Evolutionary conservation across 2,329 filamentous ascomycete genomes (phyloP).

Genomic region (Arthrobotrys pseudoclavata): DNA sequence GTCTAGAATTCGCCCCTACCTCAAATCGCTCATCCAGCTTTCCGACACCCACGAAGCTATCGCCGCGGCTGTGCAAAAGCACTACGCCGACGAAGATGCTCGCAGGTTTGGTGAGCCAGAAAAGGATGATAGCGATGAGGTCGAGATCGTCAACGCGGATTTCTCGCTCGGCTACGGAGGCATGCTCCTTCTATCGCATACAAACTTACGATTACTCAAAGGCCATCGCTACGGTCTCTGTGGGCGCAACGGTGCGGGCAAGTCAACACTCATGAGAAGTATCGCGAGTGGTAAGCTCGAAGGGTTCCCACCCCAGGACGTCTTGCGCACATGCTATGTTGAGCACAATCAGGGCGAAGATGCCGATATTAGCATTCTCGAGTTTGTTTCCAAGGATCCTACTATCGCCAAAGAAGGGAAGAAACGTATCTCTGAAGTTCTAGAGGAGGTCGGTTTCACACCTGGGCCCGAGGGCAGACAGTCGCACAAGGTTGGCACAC

Average conservation of each 20-base stretch:
- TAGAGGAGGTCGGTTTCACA: constrained; percentile 94
- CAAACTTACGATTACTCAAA: constrained; percentile 92
- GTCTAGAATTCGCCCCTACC: constrained; percentile 78
- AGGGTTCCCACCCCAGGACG: constrained; percentile 92
- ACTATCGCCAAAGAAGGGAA: constrained; percentile 64
- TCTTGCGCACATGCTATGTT: constrained; percentile 95
- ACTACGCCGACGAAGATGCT: constrained; percentile 85
- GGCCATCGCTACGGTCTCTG: constrained; percentile 97
- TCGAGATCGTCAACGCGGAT: constrained; percentile 96
- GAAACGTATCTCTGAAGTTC: constrained; percentile 84
- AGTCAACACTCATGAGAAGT: constrained; percentile 98
- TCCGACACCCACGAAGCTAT: constrained; percentile 73
- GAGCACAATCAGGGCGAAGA: constrained; percentile 99
- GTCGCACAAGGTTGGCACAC: constrained; percentile 87
- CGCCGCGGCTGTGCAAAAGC: constrained; percentile 79
- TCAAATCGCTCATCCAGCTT: constrained; percentile 77
- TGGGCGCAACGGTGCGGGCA: constrained; percentile 95
- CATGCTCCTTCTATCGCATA: constrained; percentile 96
- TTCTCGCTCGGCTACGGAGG: constrained; percentile 98
- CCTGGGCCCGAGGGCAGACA: constrained; percentile 78
- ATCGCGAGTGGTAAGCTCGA: constrained; percentile 97
- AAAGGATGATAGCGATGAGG: constrained; percentile 85
- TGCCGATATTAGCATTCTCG: constrained; percentile 93
- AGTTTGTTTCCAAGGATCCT: constrained; percentile 81
- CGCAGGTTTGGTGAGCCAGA: constrained; percentile 67